Percentiles rank a stretch among this genome's conserved stretches.
Evolutionary conservation across 1,284 basidiomycete genomes (phyloP).

Genomic region (Ganoderma lingzhi): DNA sequence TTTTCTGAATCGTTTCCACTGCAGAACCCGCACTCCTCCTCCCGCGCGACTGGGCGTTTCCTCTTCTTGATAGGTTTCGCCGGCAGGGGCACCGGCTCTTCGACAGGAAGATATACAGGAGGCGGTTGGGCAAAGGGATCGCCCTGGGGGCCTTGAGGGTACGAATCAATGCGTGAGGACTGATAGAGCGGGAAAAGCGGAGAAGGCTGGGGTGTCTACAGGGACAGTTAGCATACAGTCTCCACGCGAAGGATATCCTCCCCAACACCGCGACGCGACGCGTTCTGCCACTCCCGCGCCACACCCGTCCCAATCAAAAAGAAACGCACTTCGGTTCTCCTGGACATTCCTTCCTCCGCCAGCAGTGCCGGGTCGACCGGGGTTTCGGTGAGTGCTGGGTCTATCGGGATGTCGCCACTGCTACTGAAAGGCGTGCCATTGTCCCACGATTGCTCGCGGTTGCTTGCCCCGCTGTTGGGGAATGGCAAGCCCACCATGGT

Average conservation of each 20-base stretch:
- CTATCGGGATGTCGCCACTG: slow-evolving; percentile 73
- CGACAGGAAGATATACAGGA: slow-evolving; percentile 57
- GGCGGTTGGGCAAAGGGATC: slow-evolving; percentile 77
- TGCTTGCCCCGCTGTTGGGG: slow-evolving; percentile 53
- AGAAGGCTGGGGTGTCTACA: slow-evolving; percentile 31
- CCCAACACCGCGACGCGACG: slow-evolving; percentile 47
- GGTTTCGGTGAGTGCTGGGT: slow-evolving; percentile 65
- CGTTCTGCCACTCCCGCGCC: slow-evolving; percentile 49
- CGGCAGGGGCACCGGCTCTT: slow-evolving; percentile 45
- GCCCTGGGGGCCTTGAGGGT: slow-evolving; percentile 78
- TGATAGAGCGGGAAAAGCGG: slow-evolving; percentile 28
- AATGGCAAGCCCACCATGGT: slow-evolving; percentile 69
- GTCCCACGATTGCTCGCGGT: slow-evolving; percentile 63
- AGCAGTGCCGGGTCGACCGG: slow-evolving; percentile 62
- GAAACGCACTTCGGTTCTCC: slow-evolving; percentile 37
- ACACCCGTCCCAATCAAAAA: slow-evolving; percentile 24
- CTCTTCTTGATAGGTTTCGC: slow-evolving; percentile 51
- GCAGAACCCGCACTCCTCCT: slow-evolving; percentile 75
- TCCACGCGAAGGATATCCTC: slow-evolving; percentile 29
- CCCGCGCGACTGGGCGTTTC: slow-evolving; percentile 59
- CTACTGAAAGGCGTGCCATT: slow-evolving; percentile 61
- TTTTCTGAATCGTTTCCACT: slow-evolving; percentile 66
- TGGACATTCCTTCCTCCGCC: slow-evolving; percentile 37
- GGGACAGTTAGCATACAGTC: slow-evolving; percentile 29
- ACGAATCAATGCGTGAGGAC: slow-evolving; percentile 45